Evolutionary conservation across 768 basidiomycete genomes (phyloP).

Genomic region (Pilatotrama ljubarskyi): DNA sequence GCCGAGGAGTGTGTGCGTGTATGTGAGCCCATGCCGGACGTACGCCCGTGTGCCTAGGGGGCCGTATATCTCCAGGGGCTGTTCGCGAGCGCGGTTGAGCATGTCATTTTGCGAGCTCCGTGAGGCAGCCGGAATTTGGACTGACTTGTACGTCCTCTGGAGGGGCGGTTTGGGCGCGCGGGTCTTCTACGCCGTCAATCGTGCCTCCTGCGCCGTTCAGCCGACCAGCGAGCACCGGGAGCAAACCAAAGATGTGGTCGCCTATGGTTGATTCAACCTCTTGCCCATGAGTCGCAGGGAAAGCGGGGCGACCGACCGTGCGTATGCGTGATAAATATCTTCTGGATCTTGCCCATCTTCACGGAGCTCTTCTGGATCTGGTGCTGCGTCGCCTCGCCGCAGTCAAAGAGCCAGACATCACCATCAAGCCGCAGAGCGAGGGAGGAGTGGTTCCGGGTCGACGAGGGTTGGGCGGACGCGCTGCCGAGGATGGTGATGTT

Average conservation of each 20-base stretch:
- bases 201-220: slow-evolving; percentile 76
- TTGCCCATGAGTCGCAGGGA: not conserved
- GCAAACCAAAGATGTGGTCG: slow-evolving; percentile 78
- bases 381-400: slow-evolving; percentile 82
- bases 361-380: slow-evolving; percentile 70
- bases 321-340: slow-evolving; percentile 87
- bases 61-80: slow-evolving; percentile 85
- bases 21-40: slow-evolving; percentile 63
- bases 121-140: not conserved
- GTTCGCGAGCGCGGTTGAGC: not conserved
- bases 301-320: slow-evolving; percentile 55
- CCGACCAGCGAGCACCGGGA: slow-evolving; percentile 66
- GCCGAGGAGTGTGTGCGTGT: slow-evolving; percentile 69
- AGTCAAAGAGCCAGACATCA: slow-evolving; percentile 84
- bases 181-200: slow-evolving; percentile 58
- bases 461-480: slow-evolving; percentile 78
- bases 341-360: slow-evolving; percentile 78
- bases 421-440: slow-evolving; percentile 64
- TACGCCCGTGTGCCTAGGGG: slow-evolving; percentile 82
- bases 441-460: slow-evolving; percentile 76
- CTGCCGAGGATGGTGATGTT: slow-evolving; percentile 79
- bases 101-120: slow-evolving; percentile 10
- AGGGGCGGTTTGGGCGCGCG: slow-evolving; percentile 36
- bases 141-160: slow-evolving; percentile 15
- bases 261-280: slow-evolving; percentile 44